phyloP scores from a whole-genome alignment of 352 stramenopile species.

The Peronospora destructor region DNA sequence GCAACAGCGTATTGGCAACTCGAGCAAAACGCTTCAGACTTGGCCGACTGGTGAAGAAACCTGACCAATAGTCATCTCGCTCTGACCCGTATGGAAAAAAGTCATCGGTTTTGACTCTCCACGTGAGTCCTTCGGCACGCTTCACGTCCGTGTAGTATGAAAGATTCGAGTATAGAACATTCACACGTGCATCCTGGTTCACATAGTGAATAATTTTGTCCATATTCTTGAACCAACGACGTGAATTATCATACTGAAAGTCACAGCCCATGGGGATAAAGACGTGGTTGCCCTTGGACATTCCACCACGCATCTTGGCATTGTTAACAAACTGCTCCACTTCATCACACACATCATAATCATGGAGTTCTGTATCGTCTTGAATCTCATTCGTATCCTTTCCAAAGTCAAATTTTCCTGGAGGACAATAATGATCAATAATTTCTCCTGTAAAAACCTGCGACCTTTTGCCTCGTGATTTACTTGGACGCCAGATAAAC shows the following conservation, averaged over 20 bases:
- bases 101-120: conserved; percentile 90
- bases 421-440: conserved; percentile 73
- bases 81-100: conserved; percentile 95
- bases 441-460: conserved; percentile 87
- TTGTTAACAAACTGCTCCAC: conserved; percentile 86
- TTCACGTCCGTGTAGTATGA: conserved; percentile 94
- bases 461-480: conserved; percentile 71
- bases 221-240: conserved; percentile 91
- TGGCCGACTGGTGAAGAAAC: conserved; percentile 94
- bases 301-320: conserved; percentile 52
- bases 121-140: conserved; percentile 68
- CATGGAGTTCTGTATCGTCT: conserved; percentile 76
- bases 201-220: conserved; percentile 95
- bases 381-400: conserved; percentile 74
- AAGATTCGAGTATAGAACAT: conserved; percentile 95
- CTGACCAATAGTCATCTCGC: conserved; percentile 91
- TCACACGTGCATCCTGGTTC: conserved; percentile 86
- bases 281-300: conserved; percentile 76
- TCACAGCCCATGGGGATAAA: conserved; percentile 92
- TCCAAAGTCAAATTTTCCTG: conserved; percentile 67
- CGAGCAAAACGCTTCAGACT: conserved; percentile 90
- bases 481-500: conserved; percentile 92
- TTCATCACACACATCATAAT: conserved; percentile 83
- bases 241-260: conserved; percentile 90
- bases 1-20: conserved; percentile 82